phyloP scores from a whole-genome alignment of 768 basidiomycete genomes.

The Xerocomellus dryophilus region DNA sequence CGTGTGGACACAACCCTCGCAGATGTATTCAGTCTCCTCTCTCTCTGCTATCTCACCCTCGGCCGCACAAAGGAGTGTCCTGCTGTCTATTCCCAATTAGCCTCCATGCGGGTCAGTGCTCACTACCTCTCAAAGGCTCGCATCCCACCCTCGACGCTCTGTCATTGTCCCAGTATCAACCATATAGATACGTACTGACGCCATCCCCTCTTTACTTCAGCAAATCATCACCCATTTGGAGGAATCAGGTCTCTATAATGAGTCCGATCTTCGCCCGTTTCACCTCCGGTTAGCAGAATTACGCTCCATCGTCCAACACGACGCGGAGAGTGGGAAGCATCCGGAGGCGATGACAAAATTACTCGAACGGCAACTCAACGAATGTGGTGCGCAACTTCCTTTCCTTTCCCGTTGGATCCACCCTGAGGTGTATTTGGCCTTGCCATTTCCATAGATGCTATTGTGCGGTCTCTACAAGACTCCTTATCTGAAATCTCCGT shows the following conservation, averaged over 20 bases:
- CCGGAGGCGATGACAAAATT: slow-evolving; percentile 85
- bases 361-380: slow-evolving; percentile 85
- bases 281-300: slow-evolving; percentile 76
- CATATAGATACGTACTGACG: slow-evolving; percentile 27
- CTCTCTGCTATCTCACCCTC: slow-evolving; percentile 96
- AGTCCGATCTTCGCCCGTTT: slow-evolving; percentile 86
- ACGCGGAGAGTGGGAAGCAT: slow-evolving; percentile 77
- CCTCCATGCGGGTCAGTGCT: slow-evolving; percentile 86
- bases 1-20: slow-evolving; percentile 92
- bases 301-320: slow-evolving; percentile 80
- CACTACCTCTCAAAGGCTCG: not conserved
- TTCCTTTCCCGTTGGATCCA: slow-evolving; percentile 3
- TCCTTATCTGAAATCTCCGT: slow-evolving; percentile 84
- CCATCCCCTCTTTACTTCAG: slow-evolving; percentile 41
- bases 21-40: slow-evolving; percentile 93
- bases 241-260: slow-evolving; percentile 93
- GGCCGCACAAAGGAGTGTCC: slow-evolving; percentile 94
- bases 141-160: not conserved
- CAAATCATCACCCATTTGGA: slow-evolving; percentile 95
- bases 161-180: slow-evolving; percentile 18
- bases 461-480: slow-evolving; percentile 75
- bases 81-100: slow-evolving; percentile 93
- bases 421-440: not conserved
- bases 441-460: slow-evolving; percentile 50
- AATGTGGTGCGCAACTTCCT: slow-evolving; percentile 67